Base-by-base conservation (phyloP, 345 rosid species). In the Linum lewisii region DNA sequence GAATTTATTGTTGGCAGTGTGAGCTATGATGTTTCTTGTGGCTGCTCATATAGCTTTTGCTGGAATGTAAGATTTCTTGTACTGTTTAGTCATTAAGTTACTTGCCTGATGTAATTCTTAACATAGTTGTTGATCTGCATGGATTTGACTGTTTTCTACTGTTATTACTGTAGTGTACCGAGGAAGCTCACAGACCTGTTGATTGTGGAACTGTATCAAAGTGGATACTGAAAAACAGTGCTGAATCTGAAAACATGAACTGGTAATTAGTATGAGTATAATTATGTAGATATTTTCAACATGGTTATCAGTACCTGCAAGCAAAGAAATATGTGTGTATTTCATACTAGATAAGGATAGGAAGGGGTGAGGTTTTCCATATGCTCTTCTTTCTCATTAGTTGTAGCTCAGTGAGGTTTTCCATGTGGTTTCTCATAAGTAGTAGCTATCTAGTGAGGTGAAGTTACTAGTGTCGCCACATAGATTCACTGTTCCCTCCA, bases 121-220 rank as follows among this genome's bases (percentile, higher is more conserved):
- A 52, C 20, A 4, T 20, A 21, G 24, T 5, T 52, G 11, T 52
- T 52, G 24, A 52, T 52, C 25, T 20, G 23, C 25, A 21, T 9
- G n/a, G 34, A 52, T 20, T 21, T 52, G 6, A 20, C 25, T n/a
- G 0, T 20, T 18, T 19, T 57, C 9, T 20, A 15, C 24, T 57
- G 6, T 20, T 57, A 22, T 10, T 11, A 16, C 29, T 57, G 44
- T 21, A 57, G 60, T 57, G 60, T 29, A 57, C 42, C 3, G 60
- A 57, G 60, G 60, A 57, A 57, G 60, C 60, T 37, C 60, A 57
- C 60, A 34, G 60, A 15, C 60, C 60, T 11, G 60, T 57, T 57
- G 44, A 57, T 18, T 57, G 60, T 57, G 60, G 21, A 25, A 57
- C 60, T n/a, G 60, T 29, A 19, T 21, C 47, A 7, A 57, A 57